These are phyloP conservation scores for Debaryomycetaceae sp. DNA, from an alignment of 1,139 yeast genomes.

Conservation along the genomic window DNA sequence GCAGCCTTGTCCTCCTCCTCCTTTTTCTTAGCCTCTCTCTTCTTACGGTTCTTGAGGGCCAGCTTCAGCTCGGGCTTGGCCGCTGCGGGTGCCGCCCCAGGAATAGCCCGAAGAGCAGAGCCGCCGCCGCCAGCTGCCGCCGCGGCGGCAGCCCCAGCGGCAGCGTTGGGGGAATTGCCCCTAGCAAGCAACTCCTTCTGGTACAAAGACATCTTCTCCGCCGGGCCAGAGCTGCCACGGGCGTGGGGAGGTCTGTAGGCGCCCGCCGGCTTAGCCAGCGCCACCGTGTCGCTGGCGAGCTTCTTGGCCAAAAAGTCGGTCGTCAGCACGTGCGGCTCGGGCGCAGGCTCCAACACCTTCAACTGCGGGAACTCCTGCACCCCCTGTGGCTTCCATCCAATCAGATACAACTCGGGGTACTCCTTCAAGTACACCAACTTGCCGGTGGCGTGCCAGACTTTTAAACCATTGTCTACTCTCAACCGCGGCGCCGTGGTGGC, in stretches of 20 bases:
- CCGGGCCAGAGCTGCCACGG: slow-evolving; percentile 44
- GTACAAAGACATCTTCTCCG: slow-evolving; percentile 47
- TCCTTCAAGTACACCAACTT: slow-evolving; percentile 73
- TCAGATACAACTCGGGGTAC: slow-evolving; percentile 73
- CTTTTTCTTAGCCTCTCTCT: slow-evolving; percentile 64
- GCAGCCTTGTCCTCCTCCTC: slow-evolving; percentile 15
- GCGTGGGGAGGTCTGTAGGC: slow-evolving; percentile 98
- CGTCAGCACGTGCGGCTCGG: slow-evolving; percentile 67
- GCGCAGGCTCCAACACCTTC: slow-evolving; percentile 51
- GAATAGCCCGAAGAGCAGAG: slow-evolving; percentile 40
- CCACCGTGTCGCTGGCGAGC: slow-evolving; percentile 32
- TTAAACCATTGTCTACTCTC: slow-evolving; percentile 93
- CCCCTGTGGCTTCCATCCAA: slow-evolving; percentile 83
- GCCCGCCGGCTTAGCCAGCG: slow-evolving; percentile 59
- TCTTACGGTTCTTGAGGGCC: slow-evolving; percentile 73
- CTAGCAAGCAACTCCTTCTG: slow-evolving; percentile 46
- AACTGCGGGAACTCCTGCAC: slow-evolving; percentile 57
- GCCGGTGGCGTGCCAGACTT: slow-evolving; percentile 91
- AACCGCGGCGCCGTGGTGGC: slow-evolving; percentile 97
- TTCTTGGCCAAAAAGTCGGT: slow-evolving; percentile 46
- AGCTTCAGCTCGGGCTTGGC: slow-evolving; percentile 49
- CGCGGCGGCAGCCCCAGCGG: slow-evolving; percentile 20
- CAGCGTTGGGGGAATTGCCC: slow-evolving; percentile 10
- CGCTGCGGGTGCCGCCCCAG: slow-evolving; percentile 18
- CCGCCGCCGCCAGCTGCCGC: slow-evolving; percentile 24